Percentiles rank a stretch among this genome's conserved stretches.
Evolutionary conservation across 2,329 filamentous ascomycete genomes (phyloP).

Genomic region (Botrytis fabae): DNA sequence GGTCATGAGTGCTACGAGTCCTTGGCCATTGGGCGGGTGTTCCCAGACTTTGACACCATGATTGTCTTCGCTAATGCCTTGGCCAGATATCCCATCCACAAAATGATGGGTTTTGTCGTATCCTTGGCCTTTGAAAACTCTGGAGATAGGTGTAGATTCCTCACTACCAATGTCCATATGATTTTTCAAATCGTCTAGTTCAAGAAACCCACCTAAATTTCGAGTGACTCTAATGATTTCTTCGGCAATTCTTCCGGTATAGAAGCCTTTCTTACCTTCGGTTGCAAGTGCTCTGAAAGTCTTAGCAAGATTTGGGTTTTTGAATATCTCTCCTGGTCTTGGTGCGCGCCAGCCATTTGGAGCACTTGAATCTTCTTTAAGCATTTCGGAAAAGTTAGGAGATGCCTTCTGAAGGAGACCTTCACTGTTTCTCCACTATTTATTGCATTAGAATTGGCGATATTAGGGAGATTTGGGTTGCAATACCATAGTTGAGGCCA

Average conservation of each 20-base stretch:
- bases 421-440: constrained; percentile 72
- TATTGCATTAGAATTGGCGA: constrained; percentile 16
- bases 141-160: constrained; percentile 79
- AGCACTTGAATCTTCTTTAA: constrained; percentile 72
- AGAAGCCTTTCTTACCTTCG: constrained; percentile 88
- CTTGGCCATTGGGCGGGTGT: constrained; percentile 94
- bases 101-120: constrained; percentile 50
- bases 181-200: constrained; percentile 75
- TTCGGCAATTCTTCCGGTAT: constrained; percentile 79
- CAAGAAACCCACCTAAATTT: constrained; percentile 74
- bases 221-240: constrained; percentile 76
- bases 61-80: constrained; percentile 44
- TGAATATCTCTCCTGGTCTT: constrained; percentile 81
- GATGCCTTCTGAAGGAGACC: constrained; percentile 67
- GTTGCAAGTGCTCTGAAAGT: constrained; percentile 79
- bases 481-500: constrained; percentile 45
- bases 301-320: constrained; percentile 74
- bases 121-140: constrained; percentile 71
- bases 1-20: constrained; percentile 91
- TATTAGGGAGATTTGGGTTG: not conserved
- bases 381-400: constrained; percentile 82
- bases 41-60: constrained; percentile 84
- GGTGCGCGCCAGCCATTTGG: constrained; percentile 73
- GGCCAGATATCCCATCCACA: constrained; percentile 45
- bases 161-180: constrained; percentile 75